These are phyloP conservation scores for Xylariales sp. DNA, from an alignment of 2,329 filamentous ascomycete genomes.

Conservation along the genomic window DNA sequence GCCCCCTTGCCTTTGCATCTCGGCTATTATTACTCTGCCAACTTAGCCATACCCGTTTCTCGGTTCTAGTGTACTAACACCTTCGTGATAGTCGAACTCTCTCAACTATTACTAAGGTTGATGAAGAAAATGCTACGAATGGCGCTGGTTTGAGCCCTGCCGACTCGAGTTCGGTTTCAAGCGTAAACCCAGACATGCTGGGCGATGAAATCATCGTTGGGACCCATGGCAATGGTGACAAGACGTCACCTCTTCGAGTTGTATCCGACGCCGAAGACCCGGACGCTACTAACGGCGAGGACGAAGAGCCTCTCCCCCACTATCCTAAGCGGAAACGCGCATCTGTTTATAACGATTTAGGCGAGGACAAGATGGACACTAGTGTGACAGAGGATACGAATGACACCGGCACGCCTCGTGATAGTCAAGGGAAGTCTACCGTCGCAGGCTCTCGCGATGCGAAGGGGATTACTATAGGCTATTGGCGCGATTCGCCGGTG, in stretches of 20 bases:
- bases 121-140: constrained; percentile 53
- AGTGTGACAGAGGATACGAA: constrained; percentile 49
- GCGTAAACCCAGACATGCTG: constrained; percentile 54
- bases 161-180: constrained; percentile 56
- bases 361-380: constrained; percentile 60
- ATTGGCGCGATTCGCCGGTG: constrained; percentile 69
- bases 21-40: neutral
- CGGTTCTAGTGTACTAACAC: constrained; percentile 25
- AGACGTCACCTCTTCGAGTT: constrained; percentile 51
- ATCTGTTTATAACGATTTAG: constrained; percentile 61
- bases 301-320: constrained; percentile 53
- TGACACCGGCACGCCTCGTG: constrained; percentile 36
- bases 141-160: constrained; percentile 60
- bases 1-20: neutral
- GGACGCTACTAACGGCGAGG: constrained; percentile 57
- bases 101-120: constrained; percentile 41
- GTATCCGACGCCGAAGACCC: constrained; percentile 57
- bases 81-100: constrained; percentile 36
- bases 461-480: constrained; percentile 65
- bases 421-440: constrained; percentile 24
- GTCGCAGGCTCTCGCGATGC: constrained; percentile 37
- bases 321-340: constrained; percentile 68
- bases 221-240: constrained; percentile 55
- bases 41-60: neutral
- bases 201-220: constrained; percentile 67